Evolutionary conservation across 495 filamentous ascomycete genomes (phyloP), one percentile per base, ranked within the genome.

Genomic region (Hypomontagnella monticulosa): DNA sequence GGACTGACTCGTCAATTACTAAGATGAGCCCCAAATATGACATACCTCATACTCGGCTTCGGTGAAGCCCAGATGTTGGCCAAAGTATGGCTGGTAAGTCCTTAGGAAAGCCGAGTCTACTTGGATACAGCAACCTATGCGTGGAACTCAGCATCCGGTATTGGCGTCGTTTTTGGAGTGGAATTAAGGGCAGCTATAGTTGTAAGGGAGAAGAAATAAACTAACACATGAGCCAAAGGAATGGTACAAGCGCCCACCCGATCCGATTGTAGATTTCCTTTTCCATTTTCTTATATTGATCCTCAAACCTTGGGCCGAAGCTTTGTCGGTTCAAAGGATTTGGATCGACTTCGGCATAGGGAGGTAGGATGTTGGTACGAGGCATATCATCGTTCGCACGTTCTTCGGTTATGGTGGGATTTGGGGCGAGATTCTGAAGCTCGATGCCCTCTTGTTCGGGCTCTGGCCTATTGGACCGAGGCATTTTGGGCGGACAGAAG

Each of bases 141-240:
- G 11, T 32, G 10, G 16, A 12, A 51, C 20, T 40, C 16, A 27
- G 18, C n/a, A n/a, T n/a, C n/a, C n/a, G n/a, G n/a, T n/a, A n/a
- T n/a, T n/a, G n/a, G n/a, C n/a, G n/a, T n/a, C n/a, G n/a, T n/a
- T n/a, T n/a, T n/a, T n/a, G n/a, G 23, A 23, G 11, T 32, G 10
- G 16, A 12, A 51, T 37, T 40, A 33, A 27, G 18, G 7, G 15
- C 18, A 11, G 30, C 12, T 10, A 36, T 53, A 32, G 10, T 14
- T 47, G 37, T 42, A 36, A 23, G 7, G 49, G 23, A 14, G 16
- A 7, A n/a, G 16, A 38, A 15, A 43, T 41, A 44, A 15, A 16
- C 58, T 61, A 11, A 61, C 58, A 30, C 9, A 61, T 32, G n/a
- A 48, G 6, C 15, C 18, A 14, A 15, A 44, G 15, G 9, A 61